phyloP scores from a whole-genome alignment of 176 grass and related monocot species.

The Coix lacrymajobi region DNA sequence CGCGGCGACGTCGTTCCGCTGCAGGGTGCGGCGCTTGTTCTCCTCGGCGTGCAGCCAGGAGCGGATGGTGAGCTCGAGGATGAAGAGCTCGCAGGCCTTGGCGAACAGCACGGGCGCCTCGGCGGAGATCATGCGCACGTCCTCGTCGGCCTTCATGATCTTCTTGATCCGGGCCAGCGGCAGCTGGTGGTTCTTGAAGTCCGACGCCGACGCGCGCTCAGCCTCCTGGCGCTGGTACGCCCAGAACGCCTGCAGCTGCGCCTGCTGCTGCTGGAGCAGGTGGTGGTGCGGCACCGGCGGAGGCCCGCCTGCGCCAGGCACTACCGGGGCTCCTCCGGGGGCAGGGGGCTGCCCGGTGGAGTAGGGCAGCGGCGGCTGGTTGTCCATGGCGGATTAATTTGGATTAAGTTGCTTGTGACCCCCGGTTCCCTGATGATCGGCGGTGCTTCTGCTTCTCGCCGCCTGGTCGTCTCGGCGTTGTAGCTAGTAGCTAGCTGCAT shows the following conservation, averaged over 20 bases:
- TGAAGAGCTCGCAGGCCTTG: conserved; percentile 80
- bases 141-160: conserved; percentile 91
- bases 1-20: conserved; percentile 78
- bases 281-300: conserved; percentile 64
- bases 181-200: conserved; percentile 88
- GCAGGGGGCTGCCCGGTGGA: conserved; percentile 22
- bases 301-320: background rate
- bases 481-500: conserved; percentile 27
- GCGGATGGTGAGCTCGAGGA: conserved; percentile 82
- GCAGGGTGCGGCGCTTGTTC: conserved; percentile 79
- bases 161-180: conserved; percentile 80
- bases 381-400: conserved; percentile 50
- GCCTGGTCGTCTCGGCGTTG: background rate
- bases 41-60: conserved; percentile 85
- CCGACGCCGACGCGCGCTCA: conserved; percentile 64
- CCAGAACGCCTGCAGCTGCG: conserved; percentile 77
- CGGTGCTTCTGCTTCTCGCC: background rate
- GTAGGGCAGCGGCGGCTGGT: conserved; percentile 53
- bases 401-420: background rate
- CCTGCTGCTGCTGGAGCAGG: conserved; percentile 74
- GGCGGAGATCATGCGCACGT: conserved; percentile 85
- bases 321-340: conserved; percentile 28
- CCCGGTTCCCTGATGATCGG: no score
- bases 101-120: conserved; percentile 79
- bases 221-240: conserved; percentile 78